These are phyloP conservation scores for Beauveria rudraprayagi DNA, from an alignment of 2,329 filamentous ascomycete species.

Conservation along the genomic window DNA sequence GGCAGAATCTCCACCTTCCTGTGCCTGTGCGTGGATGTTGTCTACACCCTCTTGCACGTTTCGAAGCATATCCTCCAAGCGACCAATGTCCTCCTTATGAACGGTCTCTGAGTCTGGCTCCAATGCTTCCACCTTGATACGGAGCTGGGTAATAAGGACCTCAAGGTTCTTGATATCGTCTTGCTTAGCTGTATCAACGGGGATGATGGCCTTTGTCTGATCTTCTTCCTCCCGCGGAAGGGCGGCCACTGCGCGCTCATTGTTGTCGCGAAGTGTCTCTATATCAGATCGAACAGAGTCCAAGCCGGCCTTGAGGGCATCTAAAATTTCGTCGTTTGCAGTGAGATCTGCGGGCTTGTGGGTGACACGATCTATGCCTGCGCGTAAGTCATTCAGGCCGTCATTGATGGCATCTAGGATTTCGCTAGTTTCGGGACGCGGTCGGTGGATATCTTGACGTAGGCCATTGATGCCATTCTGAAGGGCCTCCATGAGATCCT, in stretches of 20 bases:
- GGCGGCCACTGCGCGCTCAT: slow-evolving; percentile 40
- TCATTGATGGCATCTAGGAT: slow-evolving; percentile 86
- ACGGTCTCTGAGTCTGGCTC: slow-evolving; percentile 26
- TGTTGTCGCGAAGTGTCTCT: slow-evolving; percentile 56
- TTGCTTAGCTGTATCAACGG: slow-evolving; percentile 49
- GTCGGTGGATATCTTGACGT: slow-evolving; percentile 63
- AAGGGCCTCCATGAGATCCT: slow-evolving; percentile 65
- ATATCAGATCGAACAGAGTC: slow-evolving; percentile 68
- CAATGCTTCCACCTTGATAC: slow-evolving; percentile 66
- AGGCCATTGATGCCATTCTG: slow-evolving; percentile 67
- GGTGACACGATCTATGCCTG: slow-evolving; percentile 66
- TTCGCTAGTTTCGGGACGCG: slow-evolving; percentile 67
- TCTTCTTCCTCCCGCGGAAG: slow-evolving; percentile 15
- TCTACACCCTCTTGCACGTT: slow-evolving; percentile 42
- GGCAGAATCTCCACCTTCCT: slow-evolving; percentile 19
- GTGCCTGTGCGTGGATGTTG: slow-evolving; percentile 31
- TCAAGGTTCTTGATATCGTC: slow-evolving; percentile 83
- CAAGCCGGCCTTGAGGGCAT: slow-evolving; percentile 77
- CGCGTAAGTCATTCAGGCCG: slow-evolving; percentile 68
- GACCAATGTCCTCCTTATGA: slow-evolving; percentile 46
- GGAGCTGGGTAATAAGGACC: slow-evolving; percentile 69
- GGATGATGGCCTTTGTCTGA: slow-evolving; percentile 21
- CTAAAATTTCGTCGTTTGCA: slow-evolving; percentile 80
- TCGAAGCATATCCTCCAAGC: slow-evolving; percentile 44
- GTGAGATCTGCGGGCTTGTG: slow-evolving; percentile 78